These are phyloP conservation scores for Dictyophora rubrovolvata DNA, from an alignment of 768 basidiomycete species.

Conservation along the genomic window DNA sequence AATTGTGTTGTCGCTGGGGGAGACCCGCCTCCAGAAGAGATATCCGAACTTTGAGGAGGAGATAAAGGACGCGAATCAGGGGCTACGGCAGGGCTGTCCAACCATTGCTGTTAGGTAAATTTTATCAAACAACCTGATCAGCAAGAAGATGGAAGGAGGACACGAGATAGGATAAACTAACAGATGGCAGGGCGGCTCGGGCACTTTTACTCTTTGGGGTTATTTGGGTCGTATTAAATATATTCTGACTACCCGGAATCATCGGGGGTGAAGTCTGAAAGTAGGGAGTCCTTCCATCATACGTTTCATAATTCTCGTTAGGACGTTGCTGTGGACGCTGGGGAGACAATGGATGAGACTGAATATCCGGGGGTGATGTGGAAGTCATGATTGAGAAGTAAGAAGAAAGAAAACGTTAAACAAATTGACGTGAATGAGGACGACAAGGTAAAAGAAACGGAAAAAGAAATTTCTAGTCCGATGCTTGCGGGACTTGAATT, in stretches of 20 bases:
- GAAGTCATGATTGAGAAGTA: slow-evolving; percentile 53
- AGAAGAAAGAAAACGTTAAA: slow-evolving; percentile 4
- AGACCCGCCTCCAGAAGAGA: slow-evolving; percentile 80
- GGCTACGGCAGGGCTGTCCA: slow-evolving; percentile 43
- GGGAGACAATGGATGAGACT: slow-evolving; percentile 61
- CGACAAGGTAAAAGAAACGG: slow-evolving; percentile 1
- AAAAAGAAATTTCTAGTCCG: slow-evolving; percentile 4
- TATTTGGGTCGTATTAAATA: slow-evolving; percentile 42
- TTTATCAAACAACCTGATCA: slow-evolving; percentile 1
- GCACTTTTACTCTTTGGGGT: slow-evolving; percentile 61
- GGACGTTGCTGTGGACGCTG: slow-evolving; percentile 62
- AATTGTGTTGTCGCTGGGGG: slow-evolving; percentile 41
- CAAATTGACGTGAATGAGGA: slow-evolving; percentile 7
- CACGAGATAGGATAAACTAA: slow-evolving; percentile 29
- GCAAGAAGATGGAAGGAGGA: slow-evolving; percentile 14
- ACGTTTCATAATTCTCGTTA: slow-evolving; percentile 75
- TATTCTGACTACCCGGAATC: slow-evolving; percentile 40
- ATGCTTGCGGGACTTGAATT: slow-evolving; percentile 6
- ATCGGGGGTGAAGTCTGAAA: slow-evolving; percentile 50
- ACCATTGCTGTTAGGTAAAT: slow-evolving; percentile 58
- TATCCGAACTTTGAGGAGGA: slow-evolving; percentile 79
- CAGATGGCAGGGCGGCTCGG: slow-evolving; percentile 65
- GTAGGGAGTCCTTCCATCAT: slow-evolving; percentile 47
- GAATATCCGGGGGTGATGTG: slow-evolving; percentile 63
- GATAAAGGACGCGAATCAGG: slow-evolving; percentile 75